These are phyloP conservation scores for Solanum medicagineum DNA, from an alignment of 257 asterid species.

Conservation along the genomic window DNA sequence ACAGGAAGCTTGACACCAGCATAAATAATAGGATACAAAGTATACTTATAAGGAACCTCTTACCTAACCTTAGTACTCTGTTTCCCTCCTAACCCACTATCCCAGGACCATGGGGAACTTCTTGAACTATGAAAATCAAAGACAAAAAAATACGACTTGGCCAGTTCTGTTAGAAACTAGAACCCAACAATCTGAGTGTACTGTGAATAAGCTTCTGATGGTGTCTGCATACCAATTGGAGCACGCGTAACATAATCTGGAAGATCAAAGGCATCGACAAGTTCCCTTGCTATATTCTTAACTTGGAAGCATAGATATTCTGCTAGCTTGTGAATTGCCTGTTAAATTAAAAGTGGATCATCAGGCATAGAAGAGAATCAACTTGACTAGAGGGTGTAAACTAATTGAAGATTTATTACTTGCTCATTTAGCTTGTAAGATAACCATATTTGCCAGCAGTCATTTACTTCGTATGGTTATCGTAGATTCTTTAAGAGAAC, in stretches of 20 bases:
- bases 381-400: not conserved
- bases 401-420: not conserved
- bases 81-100: not conserved
- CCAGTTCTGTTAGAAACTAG: conserved; percentile 5
- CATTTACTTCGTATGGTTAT: not conserved
- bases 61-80: not conserved
- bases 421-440: not conserved
- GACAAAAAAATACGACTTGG: not conserved
- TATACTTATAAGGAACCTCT: not conserved
- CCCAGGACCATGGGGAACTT: not conserved
- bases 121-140: not conserved
- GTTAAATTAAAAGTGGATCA: conserved; percentile 4
- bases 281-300: conserved; percentile 67
- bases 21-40: not conserved
- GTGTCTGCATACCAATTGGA: conserved; percentile 78
- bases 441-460: not conserved
- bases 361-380: not conserved
- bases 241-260: conserved; percentile 91
- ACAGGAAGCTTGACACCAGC: not conserved
- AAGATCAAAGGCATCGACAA: conserved; percentile 84
- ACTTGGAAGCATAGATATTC: conserved; percentile 86
- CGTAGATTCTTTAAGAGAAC: not conserved
- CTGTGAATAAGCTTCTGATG: conserved; percentile 61
- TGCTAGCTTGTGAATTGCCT: conserved; percentile 95
- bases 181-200: conserved; percentile 76